Conservation (phyloP, 2,329 filamentous ascomycete genomes). For the Cladorrhinum sp. region DNA sequence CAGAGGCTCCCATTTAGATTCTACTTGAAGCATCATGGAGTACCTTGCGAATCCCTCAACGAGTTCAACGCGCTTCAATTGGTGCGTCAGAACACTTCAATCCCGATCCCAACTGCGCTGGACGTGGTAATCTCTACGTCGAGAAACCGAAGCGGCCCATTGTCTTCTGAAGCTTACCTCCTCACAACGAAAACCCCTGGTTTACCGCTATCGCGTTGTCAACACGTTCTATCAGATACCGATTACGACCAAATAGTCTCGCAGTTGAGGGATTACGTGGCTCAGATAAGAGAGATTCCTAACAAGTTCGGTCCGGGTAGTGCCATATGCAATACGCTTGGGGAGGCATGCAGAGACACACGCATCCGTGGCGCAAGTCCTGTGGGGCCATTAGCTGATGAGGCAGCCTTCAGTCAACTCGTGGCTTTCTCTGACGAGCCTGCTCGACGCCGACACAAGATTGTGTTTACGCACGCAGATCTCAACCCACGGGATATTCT, state of each 20-base stretch:
- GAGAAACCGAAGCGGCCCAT: not conserved
- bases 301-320: constrained; percentile 15
- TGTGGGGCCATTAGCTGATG: constrained; percentile 19
- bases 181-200: constrained; percentile 27
- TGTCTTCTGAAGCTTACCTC: constrained; percentile 19
- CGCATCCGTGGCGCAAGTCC: constrained; percentile 26
- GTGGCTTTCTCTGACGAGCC: constrained; percentile 33
- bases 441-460: constrained; percentile 28
- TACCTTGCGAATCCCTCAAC: constrained; percentile 25
- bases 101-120: constrained; percentile 29
- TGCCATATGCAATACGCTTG: constrained; percentile 33
- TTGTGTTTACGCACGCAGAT: constrained; percentile 36
- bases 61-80: constrained; percentile 31
- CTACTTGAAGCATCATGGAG: constrained; percentile 29
- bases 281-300: constrained; percentile 30
- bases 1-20: constrained; percentile 33
- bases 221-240: constrained; percentile 28
- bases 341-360: constrained; percentile 28
- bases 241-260: constrained; percentile 24
- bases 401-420: constrained; percentile 31
- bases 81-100: constrained; percentile 28
- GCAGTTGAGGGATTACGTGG: constrained; percentile 29
- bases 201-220: constrained; percentile 22
- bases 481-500: constrained; percentile 36
- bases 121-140: constrained; percentile 26